Base-by-base conservation (phyloP, 768 basidiomycete genomes). In the Hericium coralloides region DNA sequence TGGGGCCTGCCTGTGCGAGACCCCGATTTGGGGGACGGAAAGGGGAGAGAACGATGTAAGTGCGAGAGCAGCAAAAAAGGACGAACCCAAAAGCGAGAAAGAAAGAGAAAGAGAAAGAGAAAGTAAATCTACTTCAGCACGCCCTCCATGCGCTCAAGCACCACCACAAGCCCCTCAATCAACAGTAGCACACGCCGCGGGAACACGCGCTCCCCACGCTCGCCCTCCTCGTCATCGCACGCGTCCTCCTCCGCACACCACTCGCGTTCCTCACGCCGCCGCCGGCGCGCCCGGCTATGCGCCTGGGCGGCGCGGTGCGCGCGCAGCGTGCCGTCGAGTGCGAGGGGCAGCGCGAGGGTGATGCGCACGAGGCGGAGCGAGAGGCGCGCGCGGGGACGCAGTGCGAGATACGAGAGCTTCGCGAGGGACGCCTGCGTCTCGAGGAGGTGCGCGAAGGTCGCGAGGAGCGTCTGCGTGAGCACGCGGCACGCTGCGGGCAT, bases 361-460 rank as follows among this genome's bases (percentile, higher is more conserved):
- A 91, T 84, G 18, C 91, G 81, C 2, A 85, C 84, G 45, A 94
- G 77, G 61, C 87, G 84, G 41, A 92, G 81, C 8, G 86, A 85
- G 38, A 92, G 74, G 10, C 89, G 81, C 2, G 84, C 83, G 14
- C 92, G 84, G 14, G 85, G 84, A 50, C 84, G 74, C 58, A 93
- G 70, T 68, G 92, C 88, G 60, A 92, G 79, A 65, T 89, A 92
- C 12, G 86, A 82, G 23, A 92, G 77, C 52, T 82, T 77, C 23
- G 85, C 81, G 58, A 94, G 85, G 6, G 82, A 80, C 61, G 83
- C 81, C 64, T 92, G 91, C 20, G 92, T 78, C 65, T 93, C 90
- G 60, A 92, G 79, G n/a, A 92, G 79, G 39, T 84, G 81, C n/a
- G 79, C 73, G 56, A 92, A 77, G 63, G 90, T 84, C 20, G 81